Conservation (phyloP, 23 red algal genomes). For the Gracilaria vermiculophylla region DNA sequence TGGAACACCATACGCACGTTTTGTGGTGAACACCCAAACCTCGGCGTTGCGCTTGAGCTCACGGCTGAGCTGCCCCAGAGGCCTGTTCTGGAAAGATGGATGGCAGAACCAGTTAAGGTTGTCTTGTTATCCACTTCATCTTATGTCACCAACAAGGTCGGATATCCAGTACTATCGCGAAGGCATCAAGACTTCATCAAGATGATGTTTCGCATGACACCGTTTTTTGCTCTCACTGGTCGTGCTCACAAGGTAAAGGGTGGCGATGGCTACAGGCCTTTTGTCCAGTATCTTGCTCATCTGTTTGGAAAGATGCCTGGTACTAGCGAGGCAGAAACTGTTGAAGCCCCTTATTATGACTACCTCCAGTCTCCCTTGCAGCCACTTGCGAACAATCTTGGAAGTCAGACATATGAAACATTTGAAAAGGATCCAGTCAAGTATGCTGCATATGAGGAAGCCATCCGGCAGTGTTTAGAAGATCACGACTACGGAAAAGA, state of each 20-base stretch:
- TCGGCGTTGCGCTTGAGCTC: conserved; percentile 80
- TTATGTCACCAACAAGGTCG: conserved; percentile 81
- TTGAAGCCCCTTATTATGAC: conserved; percentile 81
- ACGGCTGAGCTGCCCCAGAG: conserved; percentile 48
- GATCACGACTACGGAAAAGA: conserved; percentile 43
- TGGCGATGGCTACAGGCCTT: conserved; percentile 77
- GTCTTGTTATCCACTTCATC: conserved; percentile 76
- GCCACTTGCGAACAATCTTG: conserved; percentile 87
- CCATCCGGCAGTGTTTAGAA: conserved; percentile 65
- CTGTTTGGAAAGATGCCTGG: conserved; percentile 80
- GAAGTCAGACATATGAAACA: conserved; percentile 80
- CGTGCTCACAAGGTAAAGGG: conserved; percentile 59
- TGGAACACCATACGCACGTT: conserved; percentile 85
- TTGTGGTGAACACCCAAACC: conserved; percentile 69
- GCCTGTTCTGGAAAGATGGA: conserved; percentile 66
- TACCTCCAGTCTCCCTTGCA: conserved; percentile 86
- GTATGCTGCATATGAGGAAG: conserved; percentile 82
- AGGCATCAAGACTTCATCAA: conserved; percentile 74
- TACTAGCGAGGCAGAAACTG: conserved; percentile 62
- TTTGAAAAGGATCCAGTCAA: conserved; percentile 93
- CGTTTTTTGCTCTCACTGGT: conserved; percentile 69
- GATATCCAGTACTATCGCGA: conserved; percentile 85
- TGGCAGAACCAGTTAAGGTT: conserved; percentile 72
- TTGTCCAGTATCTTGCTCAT: conserved; percentile 85
- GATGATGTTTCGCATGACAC: conserved; percentile 72